Evolutionary conservation across 73 alveolate species (phyloP).

Genomic region (Durusdinium trenchii): DNA sequence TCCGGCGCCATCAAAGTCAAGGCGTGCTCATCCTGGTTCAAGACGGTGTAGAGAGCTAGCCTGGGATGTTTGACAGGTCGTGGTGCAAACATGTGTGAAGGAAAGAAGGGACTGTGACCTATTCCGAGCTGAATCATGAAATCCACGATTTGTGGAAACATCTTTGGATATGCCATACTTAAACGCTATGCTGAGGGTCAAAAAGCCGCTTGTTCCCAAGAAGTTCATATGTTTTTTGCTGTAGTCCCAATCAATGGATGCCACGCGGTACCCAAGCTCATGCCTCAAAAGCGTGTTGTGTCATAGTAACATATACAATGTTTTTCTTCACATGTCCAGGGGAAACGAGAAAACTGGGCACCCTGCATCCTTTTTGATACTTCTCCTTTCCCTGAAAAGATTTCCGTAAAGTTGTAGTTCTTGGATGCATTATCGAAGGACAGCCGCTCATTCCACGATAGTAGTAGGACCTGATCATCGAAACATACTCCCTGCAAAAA

Average conservation of each 20-base stretch:
- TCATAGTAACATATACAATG: too few species aligned
- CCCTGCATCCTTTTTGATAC: background rate
- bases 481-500: background rate
- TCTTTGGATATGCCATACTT: too few species aligned
- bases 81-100: background rate
- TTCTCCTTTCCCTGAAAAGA: background rate
- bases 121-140: too few species aligned
- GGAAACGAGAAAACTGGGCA: too few species aligned
- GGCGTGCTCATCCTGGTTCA: background rate
- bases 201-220: background rate
- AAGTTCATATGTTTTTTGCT: background rate
- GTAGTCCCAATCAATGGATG: background rate
- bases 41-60: background rate
- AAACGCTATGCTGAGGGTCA: background rate
- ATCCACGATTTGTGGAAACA: too few species aligned
- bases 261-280: background rate
- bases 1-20: background rate
- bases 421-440: background rate
- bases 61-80: background rate
- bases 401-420: background rate
- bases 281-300: constrained; percentile 22
- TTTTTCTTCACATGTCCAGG: too few species aligned
- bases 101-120: too few species aligned
- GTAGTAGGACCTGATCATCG: background rate
- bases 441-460: background rate